These are phyloP conservation scores for Cerioporus squamosus DNA, from an alignment of 1,284 basidiomycete species.

Conservation along the genomic window DNA sequence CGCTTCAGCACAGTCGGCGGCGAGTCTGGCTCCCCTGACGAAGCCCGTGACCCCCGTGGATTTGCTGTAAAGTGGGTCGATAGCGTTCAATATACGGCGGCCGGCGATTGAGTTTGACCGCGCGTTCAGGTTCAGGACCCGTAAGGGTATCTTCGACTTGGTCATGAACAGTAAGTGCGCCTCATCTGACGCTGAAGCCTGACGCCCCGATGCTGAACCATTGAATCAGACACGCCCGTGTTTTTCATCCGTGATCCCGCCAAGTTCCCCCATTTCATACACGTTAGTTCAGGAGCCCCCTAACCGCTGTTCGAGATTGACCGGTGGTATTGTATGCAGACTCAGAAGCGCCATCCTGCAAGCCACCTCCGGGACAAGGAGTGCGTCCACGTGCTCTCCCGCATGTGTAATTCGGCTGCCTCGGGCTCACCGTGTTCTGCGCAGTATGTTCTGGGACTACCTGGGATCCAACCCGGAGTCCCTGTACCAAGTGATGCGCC, in stretches of 20 bases:
- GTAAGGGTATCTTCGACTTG: constrained; percentile 88
- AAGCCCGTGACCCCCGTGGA: constrained; percentile 87
- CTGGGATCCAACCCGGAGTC: constrained; percentile 89
- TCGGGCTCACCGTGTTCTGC: not conserved
- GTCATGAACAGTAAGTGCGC: constrained; percentile 71
- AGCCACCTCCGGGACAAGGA: constrained; percentile 79
- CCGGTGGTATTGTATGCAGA: constrained; percentile 35
- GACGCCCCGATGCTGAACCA: not conserved
- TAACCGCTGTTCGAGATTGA: not conserved
- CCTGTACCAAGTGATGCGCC: constrained; percentile 82
- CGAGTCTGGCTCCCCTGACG: constrained; percentile 86
- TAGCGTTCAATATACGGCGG: not conserved
- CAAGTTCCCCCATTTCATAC: constrained; percentile 90
- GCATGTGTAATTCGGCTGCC: not conserved
- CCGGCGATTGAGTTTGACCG: not conserved
- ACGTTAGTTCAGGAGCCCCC: constrained; percentile 38
- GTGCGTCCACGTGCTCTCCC: constrained; percentile 17
- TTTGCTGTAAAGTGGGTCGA: constrained; percentile 32
- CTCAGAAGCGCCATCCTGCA: constrained; percentile 90
- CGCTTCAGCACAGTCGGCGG: constrained; percentile 93
- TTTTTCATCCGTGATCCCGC: constrained; percentile 86
- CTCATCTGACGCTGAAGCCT: too few relatives aligned
- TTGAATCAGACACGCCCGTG: constrained; percentile 67
- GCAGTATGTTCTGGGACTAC: constrained; percentile 65
- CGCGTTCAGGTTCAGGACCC: constrained; percentile 51